Percentiles rank a stretch among this genome's conserved stretches.
Evolutionary conservation across 305 asterid species (phyloP).

Genomic region (Fraxinus velutina): DNA sequence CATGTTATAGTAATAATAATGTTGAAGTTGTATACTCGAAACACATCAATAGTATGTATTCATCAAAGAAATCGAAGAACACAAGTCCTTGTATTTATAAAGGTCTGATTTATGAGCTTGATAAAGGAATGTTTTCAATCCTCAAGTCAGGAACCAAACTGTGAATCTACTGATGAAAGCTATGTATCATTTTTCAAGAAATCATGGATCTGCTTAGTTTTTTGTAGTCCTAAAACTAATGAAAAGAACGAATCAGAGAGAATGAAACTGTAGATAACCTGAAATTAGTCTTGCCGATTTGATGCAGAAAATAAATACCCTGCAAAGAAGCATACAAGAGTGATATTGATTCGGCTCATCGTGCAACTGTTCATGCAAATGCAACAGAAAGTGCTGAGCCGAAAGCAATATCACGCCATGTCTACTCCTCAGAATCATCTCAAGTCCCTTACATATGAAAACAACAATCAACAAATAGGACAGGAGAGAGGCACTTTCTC

Average conservation of each 20-base stretch:
- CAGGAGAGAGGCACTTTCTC: not conserved
- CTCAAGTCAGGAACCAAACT: not conserved
- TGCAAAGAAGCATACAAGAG: conserved; percentile 48
- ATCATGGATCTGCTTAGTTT: not conserved
- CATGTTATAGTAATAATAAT: not conserved
- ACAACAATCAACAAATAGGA: not conserved
- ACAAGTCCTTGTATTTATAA: not conserved
- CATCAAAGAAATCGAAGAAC: not conserved
- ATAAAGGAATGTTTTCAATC: not conserved
- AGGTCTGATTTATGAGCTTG: not conserved
- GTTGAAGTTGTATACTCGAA: not conserved
- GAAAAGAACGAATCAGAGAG: not conserved
- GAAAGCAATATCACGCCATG: conserved; percentile 58
- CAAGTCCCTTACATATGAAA: not conserved
- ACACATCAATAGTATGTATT: not conserved
- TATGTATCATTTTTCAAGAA: not conserved
- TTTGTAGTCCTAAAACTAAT: not conserved
- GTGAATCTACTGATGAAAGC: not conserved
- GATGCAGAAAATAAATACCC: not conserved
- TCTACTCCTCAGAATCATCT: conserved; percentile 33
- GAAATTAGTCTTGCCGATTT: not conserved
- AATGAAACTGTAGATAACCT: not conserved
- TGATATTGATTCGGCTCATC: conserved; percentile 64
- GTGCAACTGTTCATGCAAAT: not conserved
- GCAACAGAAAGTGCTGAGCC: conserved; percentile 34